Conservation (phyloP, 305 asterid genomes). For the Caryopteris hybrid region DNA sequence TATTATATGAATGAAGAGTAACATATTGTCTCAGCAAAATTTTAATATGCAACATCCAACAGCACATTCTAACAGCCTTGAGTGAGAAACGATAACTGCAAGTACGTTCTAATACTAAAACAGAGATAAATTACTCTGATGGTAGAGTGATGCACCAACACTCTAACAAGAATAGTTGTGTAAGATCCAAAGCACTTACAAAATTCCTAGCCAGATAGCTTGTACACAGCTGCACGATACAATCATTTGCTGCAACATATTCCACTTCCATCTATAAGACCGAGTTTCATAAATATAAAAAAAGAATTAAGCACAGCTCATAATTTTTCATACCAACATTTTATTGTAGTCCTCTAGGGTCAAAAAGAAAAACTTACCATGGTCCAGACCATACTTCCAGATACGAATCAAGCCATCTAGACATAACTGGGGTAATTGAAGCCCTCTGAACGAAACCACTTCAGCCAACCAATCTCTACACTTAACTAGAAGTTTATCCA, state of each 20-base stretch:
- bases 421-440: slow-evolving; percentile 36
- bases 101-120: background rate
- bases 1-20: background rate
- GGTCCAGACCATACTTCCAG: slow-evolving; percentile 69
- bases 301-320: slow-evolving; percentile 14
- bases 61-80: slow-evolving; percentile 9
- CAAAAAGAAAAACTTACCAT: slow-evolving; percentile 39
- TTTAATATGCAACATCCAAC: background rate
- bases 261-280: slow-evolving; percentile 66
- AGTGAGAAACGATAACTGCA: background rate
- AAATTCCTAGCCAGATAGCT: slow-evolving; percentile 78
- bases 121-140: slow-evolving; percentile 2
- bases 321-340: background rate
- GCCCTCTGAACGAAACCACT: slow-evolving; percentile 37
- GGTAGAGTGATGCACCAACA: slow-evolving; percentile 13
- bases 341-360: slow-evolving; percentile 13
- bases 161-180: slow-evolving; percentile 3
- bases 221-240: slow-evolving; percentile 46
- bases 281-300: slow-evolving; percentile 20
- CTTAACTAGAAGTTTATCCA: slow-evolving; percentile 57
- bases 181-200: slow-evolving; percentile 48
- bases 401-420: slow-evolving; percentile 50
- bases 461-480: slow-evolving; percentile 68
- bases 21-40: slow-evolving; percentile 7
- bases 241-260: slow-evolving; percentile 76